Conservation (phyloP, 352 stramenopile species). For the Phytophthora nicotianae region DNA sequence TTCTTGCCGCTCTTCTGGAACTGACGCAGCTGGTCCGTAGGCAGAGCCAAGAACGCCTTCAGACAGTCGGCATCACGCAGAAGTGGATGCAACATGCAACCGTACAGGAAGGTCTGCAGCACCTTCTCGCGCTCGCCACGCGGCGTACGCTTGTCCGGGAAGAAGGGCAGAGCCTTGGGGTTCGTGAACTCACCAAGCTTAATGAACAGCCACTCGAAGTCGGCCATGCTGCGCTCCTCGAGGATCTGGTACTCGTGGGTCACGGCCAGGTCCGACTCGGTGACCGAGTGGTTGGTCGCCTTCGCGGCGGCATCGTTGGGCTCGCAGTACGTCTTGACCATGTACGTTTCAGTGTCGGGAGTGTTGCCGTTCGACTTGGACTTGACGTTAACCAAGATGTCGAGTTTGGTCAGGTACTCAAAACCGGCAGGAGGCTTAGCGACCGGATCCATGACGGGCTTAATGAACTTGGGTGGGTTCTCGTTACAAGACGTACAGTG, state of each 20-base stretch:
- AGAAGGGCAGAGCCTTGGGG: slow-evolving; percentile 79
- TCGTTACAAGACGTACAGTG: slow-evolving; percentile 86
- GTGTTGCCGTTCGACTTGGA: slow-evolving; percentile 41
- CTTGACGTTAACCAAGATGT: slow-evolving; percentile 73
- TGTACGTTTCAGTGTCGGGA: slow-evolving; percentile 65
- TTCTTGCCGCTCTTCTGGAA: slow-evolving; percentile 77
- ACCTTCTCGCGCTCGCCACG: slow-evolving; percentile 61
- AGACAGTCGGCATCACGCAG: slow-evolving; percentile 79
- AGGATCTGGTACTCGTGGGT: slow-evolving; percentile 85
- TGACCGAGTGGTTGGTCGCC: slow-evolving; percentile 53
- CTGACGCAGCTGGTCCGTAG: slow-evolving; percentile 69
- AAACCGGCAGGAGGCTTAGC: slow-evolving; percentile 80
- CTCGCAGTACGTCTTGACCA: slow-evolving; percentile 84
- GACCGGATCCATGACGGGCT: slow-evolving; percentile 78
- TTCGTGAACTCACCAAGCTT: slow-evolving; percentile 82
- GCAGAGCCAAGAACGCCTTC: slow-evolving; percentile 84
- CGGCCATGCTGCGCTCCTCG: slow-evolving; percentile 67
- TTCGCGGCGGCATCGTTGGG: slow-evolving; percentile 66
- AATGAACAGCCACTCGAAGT: slow-evolving; percentile 85
- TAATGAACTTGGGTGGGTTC: slow-evolving; percentile 78
- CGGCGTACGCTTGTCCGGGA: slow-evolving; percentile 70
- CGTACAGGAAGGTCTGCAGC: slow-evolving; percentile 83
- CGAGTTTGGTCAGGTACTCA: slow-evolving; percentile 85
- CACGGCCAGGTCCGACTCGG: slow-evolving; percentile 63
- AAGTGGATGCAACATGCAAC: slow-evolving; percentile 81